Base-by-base conservation (phyloP, 169 alveolate species). In the Eimeria acervulina region DNA sequence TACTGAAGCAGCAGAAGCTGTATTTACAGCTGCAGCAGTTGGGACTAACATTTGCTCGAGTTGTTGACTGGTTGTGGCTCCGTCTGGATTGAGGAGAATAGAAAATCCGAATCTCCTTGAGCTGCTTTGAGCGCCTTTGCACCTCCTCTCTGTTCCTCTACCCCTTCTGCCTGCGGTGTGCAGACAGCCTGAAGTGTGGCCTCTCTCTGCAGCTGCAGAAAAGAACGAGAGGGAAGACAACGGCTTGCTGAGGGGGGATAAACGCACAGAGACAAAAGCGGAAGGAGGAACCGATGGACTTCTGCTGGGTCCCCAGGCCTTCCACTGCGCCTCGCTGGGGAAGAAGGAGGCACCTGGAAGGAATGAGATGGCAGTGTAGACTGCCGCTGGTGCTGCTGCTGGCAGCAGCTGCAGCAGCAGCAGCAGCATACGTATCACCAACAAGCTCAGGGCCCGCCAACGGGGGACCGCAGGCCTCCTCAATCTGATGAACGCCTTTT, bases 61-160 rank as follows among this genome's bases (percentile, higher is more conserved):
- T 40, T 80, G 68, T 26, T 80, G 66, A 3, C 52, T 51, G 68
- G 26, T 80, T 3, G 89, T 80, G 15, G 89, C 89, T 1, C 70
- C 66, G 6, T 80, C 89, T 0, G 89, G 89, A 31, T 80, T 80
- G 40, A 80, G 89, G 23, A 80, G 66, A 51, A 80, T 13, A 40
- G 66, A 38, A 28, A 80, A 80, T 0, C 66, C 89, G n/a, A 28
- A 42, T 33, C 21, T 21, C 38, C 40, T 42, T 31, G 52, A 40
- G 55, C 28, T 31, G 55, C 47, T 28, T 2, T 1, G 10, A n/a
- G 83, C 33, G 8, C 28, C 44, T 1, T 28, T 31, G 26, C 55
- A 7, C 2, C 36, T 19, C 1, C 36, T 2, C 26, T 19, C 10
- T 26, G 2, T 1, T 31, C 47, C 28, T 38, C 52, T 38, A 7